Base-by-base conservation (phyloP, 2,329 filamentous ascomycete genomes). In the Iodosphaeria phyllophila region DNA sequence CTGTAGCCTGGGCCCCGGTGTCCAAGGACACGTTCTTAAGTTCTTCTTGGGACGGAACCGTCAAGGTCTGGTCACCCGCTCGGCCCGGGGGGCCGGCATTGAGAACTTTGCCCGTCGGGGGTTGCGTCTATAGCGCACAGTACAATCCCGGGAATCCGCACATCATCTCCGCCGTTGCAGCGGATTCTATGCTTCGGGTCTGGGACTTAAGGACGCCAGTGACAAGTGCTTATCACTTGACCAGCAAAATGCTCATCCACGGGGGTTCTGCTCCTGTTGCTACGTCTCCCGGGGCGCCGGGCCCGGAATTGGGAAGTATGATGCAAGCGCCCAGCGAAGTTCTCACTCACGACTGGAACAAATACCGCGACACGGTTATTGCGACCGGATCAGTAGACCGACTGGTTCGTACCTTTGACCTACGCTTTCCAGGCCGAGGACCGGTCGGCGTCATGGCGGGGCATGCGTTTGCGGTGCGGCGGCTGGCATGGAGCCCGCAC, bases 311-410 rank as follows among this genome's bases (percentile, higher is more conserved):
- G n/a, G n/a, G n/a, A n/a, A n/a, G n/a, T n/a, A n/a, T n/a, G n/a
- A n/a, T n/a, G n/a, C n/a, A n/a, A n/a, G n/a, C n/a, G n/a, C 82
- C 83, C 0, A 63, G 70, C 7, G 89, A 98, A 56, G 70, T 80
- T 18, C 64, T 98, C 16, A 92, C 84, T 0, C 89, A 95, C 51
- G 89, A 98, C 50, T 98, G 89, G 89, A 98, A 98, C 56, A 98
- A 98, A 51, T 98, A 98, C 52, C 68, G 77, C 19, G 71, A 83
- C 35, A 75, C 72, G 0, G 60, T 93, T 14, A 57, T 98, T 27
- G 89, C 89, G 0, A 82, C 82, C 0, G 89, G 71, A 2, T 86
- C 89, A 27, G 89, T 95, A 4, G 89, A 98, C 48, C 67, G 78
- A 27, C 55, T 75, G 11, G 74, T 98, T 31, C 72, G 89, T 23